Evolutionary conservation across 1,139 yeast genomes (phyloP).

Genomic region (Candida sp.): DNA sequence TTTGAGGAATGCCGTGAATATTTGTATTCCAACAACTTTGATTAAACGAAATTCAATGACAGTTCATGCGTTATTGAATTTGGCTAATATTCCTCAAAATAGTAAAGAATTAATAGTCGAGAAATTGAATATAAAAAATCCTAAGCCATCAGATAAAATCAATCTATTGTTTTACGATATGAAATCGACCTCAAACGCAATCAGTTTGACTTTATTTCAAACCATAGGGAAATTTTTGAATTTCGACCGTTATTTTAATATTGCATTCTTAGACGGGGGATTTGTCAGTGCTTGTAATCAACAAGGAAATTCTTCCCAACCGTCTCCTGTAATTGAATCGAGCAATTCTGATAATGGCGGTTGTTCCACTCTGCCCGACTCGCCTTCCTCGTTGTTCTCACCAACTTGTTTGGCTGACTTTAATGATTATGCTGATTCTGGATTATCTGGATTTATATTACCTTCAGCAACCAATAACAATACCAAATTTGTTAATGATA

Average conservation of each 20-base stretch:
- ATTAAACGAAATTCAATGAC: slow-evolving; percentile 33
- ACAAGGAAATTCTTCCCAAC: background rate
- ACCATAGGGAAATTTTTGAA: slow-evolving; percentile 38
- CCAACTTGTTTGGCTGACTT: background rate
- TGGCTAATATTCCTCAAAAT: slow-evolving; percentile 20
- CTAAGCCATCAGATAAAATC: slow-evolving; percentile 11
- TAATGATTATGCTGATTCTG: slow-evolving; percentile 2
- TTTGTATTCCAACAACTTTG: slow-evolving; percentile 41
- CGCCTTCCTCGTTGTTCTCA: slow-evolving; percentile 1
- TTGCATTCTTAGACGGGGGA: slow-evolving; percentile 38
- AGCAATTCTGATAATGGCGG: background rate
- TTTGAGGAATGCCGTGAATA: slow-evolving; percentile 26
- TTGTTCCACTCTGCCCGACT: background rate
- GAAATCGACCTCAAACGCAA: slow-evolving; percentile 18
- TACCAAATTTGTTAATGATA: slow-evolving; percentile 27
- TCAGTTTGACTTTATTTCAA: slow-evolving; percentile 38
- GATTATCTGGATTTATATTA: slow-evolving; percentile 30
- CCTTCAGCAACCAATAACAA: slow-evolving; percentile 33
- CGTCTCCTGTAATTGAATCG: background rate
- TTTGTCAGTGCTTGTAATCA: slow-evolving; percentile 13
- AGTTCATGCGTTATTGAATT: slow-evolving; percentile 25
- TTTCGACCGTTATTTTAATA: slow-evolving; percentile 20
- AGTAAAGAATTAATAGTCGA: slow-evolving; percentile 1
- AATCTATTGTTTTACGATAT: slow-evolving; percentile 53
- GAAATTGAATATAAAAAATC: slow-evolving; percentile 9